Evolutionary conservation across 2,329 filamentous ascomycete species (phyloP).

Genomic region (Polytolypa hystricis): DNA sequence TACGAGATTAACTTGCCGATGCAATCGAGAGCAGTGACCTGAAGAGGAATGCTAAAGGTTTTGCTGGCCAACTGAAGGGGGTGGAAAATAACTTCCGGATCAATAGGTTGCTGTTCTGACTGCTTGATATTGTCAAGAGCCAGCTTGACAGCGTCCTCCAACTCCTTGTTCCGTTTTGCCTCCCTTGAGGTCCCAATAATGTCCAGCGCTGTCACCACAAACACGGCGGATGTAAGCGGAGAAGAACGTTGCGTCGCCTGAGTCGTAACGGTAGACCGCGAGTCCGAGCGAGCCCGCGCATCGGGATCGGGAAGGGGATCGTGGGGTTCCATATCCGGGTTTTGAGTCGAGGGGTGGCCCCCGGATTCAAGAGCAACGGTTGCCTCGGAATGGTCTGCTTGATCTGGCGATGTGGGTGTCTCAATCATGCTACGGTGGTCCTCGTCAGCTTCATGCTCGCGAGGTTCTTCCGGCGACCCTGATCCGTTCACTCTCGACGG

Average conservation of each 20-base stretch:
- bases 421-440: no score
- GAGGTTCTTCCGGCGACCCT: no score
- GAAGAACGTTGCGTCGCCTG: slow-evolving; percentile 43
- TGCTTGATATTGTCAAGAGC: slow-evolving; percentile 80
- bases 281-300: slow-evolving; percentile 41
- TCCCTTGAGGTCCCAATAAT: slow-evolving; percentile 86
- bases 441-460: no score
- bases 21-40: slow-evolving; percentile 86
- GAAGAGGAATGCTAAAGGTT: slow-evolving; percentile 71
- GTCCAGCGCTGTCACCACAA: slow-evolving; percentile 87
- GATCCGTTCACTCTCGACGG: background rate
- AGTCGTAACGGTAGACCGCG: slow-evolving; percentile 47
- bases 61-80: slow-evolving; percentile 84
- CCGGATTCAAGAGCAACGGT: no score
- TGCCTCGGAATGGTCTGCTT: no score
- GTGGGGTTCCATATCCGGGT: no score
- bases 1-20: slow-evolving; percentile 99
- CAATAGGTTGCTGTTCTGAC: slow-evolving; percentile 66
- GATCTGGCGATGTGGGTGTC: no score
- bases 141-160: slow-evolving; percentile 69
- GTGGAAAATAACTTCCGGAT: slow-evolving; percentile 84
- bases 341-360: no score
- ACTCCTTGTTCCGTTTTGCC: slow-evolving; percentile 71
- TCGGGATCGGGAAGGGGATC: no score
- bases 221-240: slow-evolving; percentile 86